phyloP scores from a whole-genome alignment of 305 asterid species.

The Fraxinus dipetala region DNA sequence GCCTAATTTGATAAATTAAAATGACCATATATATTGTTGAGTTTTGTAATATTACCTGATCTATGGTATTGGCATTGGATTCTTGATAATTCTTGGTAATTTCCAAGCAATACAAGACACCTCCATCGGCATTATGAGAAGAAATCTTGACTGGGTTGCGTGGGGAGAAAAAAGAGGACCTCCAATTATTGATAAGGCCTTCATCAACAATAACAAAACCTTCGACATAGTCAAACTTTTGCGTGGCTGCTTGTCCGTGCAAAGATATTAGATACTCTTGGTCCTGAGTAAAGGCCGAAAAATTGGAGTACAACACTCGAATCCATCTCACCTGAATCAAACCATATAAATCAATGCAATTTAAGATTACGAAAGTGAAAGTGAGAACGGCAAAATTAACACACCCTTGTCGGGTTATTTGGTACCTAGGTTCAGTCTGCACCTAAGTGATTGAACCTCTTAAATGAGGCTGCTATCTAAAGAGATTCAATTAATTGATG shows the following conservation, averaged over 20 bases:
- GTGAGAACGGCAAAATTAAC: background rate
- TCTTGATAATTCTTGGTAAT: constrained; percentile 56
- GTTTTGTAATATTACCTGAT: constrained; percentile 40
- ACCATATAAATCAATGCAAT: background rate
- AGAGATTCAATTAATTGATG: background rate
- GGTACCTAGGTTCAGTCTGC: background rate
- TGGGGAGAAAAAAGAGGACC: constrained; percentile 76
- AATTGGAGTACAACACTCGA: constrained; percentile 63
- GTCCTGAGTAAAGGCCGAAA: constrained; percentile 61
- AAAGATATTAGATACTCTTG: constrained; percentile 68
- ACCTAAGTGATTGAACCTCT: background rate
- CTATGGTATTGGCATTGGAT: constrained; percentile 36
- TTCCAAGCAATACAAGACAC: constrained; percentile 69
- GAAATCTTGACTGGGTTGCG: constrained; percentile 66
- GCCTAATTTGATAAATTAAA: background rate
- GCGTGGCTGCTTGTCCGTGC: constrained; percentile 37
- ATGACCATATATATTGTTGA: background rate
- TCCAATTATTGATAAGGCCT: constrained; percentile 75
- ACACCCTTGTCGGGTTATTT: background rate
- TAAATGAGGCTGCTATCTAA: background rate
- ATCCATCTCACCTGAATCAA: constrained; percentile 72
- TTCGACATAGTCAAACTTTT: constrained; percentile 67
- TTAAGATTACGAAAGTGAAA: background rate
- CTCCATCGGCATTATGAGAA: constrained; percentile 45
- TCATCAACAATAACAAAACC: constrained; percentile 81